These are phyloP conservation scores for Camellia lanceoleosa DNA, from an alignment of 148 eudicot genomes.

Conservation along the genomic window DNA sequence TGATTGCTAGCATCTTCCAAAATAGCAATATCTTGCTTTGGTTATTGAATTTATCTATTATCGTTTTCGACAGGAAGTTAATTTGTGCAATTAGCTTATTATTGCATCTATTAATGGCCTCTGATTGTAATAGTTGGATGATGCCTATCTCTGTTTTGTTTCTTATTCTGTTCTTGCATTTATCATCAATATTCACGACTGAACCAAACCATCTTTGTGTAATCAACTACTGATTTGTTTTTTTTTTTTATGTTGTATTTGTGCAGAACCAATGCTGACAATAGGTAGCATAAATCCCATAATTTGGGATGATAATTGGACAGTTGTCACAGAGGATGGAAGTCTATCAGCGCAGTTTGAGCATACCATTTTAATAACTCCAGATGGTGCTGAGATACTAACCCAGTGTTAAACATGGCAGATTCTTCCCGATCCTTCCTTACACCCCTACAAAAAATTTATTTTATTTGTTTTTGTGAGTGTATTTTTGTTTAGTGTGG, in stretches of 20 bases:
- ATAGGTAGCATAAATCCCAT: slow-evolving; percentile 74
- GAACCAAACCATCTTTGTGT: neutral
- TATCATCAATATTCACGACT: neutral
- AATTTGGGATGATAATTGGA: slow-evolving; percentile 97
- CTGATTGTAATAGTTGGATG: slow-evolving; percentile 1
- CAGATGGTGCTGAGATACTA: slow-evolving; percentile 78
- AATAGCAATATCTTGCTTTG: neutral
- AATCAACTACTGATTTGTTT: neutral
- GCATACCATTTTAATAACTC: slow-evolving; percentile 81
- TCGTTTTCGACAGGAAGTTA: neutral
- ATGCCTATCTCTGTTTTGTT: neutral
- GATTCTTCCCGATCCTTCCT: neutral
- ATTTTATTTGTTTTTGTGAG: too few relatives aligned
- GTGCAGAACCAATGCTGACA: slow-evolving; percentile 94
- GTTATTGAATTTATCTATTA: neutral
- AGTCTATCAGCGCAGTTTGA: slow-evolving; percentile 96
- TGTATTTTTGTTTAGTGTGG: too few relatives aligned
- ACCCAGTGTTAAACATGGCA: slow-evolving; percentile 53
- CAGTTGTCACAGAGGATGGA: slow-evolving; percentile 90
- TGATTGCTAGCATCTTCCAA: neutral
- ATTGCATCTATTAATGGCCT: neutral
- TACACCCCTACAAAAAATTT: neutral
- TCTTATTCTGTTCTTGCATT: neutral
- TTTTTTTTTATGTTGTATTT: neutral
- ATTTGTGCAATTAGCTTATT: neutral